These are phyloP conservation scores for Bonia amplexicaulis DNA, from an alignment of 176 grass and related monocot species.

Conservation along the genomic window DNA sequence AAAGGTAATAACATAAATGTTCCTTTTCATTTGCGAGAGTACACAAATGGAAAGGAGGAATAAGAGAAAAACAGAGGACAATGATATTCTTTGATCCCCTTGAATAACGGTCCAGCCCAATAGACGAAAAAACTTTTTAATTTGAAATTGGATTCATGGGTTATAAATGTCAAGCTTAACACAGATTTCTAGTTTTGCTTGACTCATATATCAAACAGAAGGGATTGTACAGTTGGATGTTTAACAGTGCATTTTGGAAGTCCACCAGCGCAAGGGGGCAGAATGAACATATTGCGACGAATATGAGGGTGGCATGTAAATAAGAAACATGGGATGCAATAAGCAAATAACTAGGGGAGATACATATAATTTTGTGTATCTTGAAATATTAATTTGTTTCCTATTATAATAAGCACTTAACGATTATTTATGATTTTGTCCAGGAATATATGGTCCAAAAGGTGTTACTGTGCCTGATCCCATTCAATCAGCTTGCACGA, in stretches of 20 bases:
- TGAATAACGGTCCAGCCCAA: neutral
- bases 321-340: neutral
- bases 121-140: neutral
- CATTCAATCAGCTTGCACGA: constrained; percentile 80
- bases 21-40: neutral
- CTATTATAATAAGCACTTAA: neutral
- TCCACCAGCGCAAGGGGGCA: neutral
- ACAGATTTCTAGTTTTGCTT: neutral
- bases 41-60: neutral
- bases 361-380: neutral
- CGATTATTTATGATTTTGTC: neutral
- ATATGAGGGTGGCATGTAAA: neutral
- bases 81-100: neutral
- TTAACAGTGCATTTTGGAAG: neutral
- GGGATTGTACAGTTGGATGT: neutral
- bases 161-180: neutral
- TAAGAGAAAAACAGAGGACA: neutral
- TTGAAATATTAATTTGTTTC: neutral
- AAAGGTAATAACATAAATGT: neutral
- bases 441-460: constrained; percentile 85
- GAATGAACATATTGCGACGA: neutral
- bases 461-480: constrained; percentile 82
- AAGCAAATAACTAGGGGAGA: neutral
- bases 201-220: neutral
- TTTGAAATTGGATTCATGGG: neutral